Evolutionary conservation across 2,329 filamentous ascomycete genomes (phyloP), one percentile per base, ranked within the genome.

Genomic region (Talaromyces amestolkiae): DNA sequence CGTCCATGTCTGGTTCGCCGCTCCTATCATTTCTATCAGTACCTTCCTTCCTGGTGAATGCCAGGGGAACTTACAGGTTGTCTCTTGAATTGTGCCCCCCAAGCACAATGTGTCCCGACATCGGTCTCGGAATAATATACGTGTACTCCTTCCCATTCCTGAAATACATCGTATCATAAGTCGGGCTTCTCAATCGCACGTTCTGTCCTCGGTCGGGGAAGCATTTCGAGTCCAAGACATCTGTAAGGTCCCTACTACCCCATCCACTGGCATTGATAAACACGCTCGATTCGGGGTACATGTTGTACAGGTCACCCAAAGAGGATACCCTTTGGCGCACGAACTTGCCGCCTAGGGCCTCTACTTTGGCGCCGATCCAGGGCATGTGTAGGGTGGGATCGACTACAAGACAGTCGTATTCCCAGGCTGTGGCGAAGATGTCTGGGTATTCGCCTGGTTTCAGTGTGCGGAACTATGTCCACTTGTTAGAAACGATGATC

Each of bases 261-360:
- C 75, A 65, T 1, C 77, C 77, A 53, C 77, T 78, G 31, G 77
- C 77, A 56, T 79, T 79, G 70, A 79, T 75, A 58, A 78, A 78
- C 3, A 78, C 64, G 0, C 66, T 69, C 2, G 76, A 77, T 17
- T 75, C 72, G 0, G 76, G 76, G 54, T 77, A 79, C 69, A 76
- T 72, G 2, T 49, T 64, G 59, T 76, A 78, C 8, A 78, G 49
- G 37, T 78, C 72, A 19, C 71, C 69, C 2, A 78, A 69, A 9
- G 77, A 76, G 13, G 70, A 67, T 11, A 78, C 74, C 22, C 70
- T 72, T 56, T 71, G 74, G 1, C 75, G 75, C 45, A 78, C 69
- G 59, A 78, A 78, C 9, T 66, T 69, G 15, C 76, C 76, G 2
- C 76, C 76, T 1, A 77, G 69, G 1, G 67, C 68, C 8, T 65